phyloP scores from a whole-genome alignment of 2,329 filamentous ascomycete species.

The Cladosporium sp. region DNA sequence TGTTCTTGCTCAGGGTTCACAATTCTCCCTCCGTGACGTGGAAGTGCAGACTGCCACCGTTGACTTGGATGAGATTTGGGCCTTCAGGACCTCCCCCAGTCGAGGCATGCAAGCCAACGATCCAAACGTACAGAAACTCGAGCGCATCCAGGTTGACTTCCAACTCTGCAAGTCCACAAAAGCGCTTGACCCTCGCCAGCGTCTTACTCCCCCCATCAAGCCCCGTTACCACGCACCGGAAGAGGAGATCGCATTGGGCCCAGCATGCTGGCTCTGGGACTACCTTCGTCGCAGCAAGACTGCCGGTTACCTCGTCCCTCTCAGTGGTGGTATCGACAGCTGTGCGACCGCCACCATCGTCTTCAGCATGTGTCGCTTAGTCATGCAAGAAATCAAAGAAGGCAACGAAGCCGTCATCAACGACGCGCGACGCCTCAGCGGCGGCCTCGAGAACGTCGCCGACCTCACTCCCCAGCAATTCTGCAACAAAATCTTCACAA shows the following conservation, averaged over 20 bases:
- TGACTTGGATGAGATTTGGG: conserved; percentile 64
- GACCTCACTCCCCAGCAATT: conserved; percentile 54
- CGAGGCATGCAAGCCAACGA: conserved; percentile 55
- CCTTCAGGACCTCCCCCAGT: conserved; percentile 53
- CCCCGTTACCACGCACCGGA: conserved; percentile 57
- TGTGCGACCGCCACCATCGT: conserved; percentile 52
- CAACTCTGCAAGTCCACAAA: conserved; percentile 30
- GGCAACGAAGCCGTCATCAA: conserved; percentile 52
- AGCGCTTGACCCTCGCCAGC: conserved; percentile 24
- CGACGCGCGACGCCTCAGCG: conserved; percentile 50
- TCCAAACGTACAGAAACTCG: conserved; percentile 41
- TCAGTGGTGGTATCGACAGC: conserved; percentile 58
- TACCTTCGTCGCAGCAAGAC: conserved; percentile 50
- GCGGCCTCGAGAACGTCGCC: conserved; percentile 42
- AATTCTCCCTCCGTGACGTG: conserved; percentile 59
- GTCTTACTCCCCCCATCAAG: conserved; percentile 42
- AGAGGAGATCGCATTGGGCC: conserved; percentile 62
- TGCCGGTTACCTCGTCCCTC: conserved; percentile 54
- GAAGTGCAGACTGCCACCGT: conserved; percentile 53
- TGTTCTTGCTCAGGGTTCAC: conserved; percentile 60
- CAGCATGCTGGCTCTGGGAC: conserved; percentile 64
- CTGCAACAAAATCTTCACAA: conserved; percentile 56
- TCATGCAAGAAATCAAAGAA: conserved; percentile 48
- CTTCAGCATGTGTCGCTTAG: conserved; percentile 48
- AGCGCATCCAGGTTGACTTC: conserved; percentile 42